Conservation (phyloP, 139 green algal genomes). For the Coelastrella sp. region DNA sequence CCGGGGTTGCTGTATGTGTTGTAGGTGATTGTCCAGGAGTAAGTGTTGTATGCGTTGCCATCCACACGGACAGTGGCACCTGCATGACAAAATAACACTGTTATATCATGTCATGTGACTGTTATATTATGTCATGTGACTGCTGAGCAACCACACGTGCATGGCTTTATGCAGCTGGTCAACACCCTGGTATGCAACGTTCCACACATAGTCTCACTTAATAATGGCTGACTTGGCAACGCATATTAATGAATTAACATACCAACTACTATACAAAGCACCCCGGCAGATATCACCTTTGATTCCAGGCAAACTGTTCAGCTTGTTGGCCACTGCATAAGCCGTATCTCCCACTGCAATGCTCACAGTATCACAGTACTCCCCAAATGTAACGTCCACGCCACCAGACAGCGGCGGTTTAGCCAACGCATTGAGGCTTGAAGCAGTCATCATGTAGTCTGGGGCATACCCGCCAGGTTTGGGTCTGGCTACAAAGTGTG, state of each 20-base stretch:
- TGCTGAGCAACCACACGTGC: no score
- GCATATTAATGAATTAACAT: no score
- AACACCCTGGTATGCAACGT: background rate
- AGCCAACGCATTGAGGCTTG: background rate
- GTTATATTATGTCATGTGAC: no score
- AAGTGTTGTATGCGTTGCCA: background rate
- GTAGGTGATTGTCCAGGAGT: slow-evolving; percentile 22
- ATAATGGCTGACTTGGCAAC: no score
- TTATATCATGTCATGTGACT: no score
- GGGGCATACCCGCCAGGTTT: background rate
- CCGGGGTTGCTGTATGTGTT: slow-evolving; percentile 3
- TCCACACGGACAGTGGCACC: background rate
- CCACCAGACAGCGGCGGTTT: background rate
- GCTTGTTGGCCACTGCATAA: slow-evolving; percentile 20
- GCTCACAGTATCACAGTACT: background rate
- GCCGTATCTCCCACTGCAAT: background rate
- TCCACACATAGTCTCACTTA: background rate
- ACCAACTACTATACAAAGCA: background rate
- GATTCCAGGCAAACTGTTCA: slow-evolving; percentile 10
- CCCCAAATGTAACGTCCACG: background rate
- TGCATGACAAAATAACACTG: background rate
- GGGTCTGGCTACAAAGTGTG: background rate
- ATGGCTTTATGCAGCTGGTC: no score
- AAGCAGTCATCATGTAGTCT: background rate
- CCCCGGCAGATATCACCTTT: background rate